Evolutionary conservation across 176 grass and related monocot genomes (phyloP).

Genomic region (Triticum dicoccoides): DNA sequence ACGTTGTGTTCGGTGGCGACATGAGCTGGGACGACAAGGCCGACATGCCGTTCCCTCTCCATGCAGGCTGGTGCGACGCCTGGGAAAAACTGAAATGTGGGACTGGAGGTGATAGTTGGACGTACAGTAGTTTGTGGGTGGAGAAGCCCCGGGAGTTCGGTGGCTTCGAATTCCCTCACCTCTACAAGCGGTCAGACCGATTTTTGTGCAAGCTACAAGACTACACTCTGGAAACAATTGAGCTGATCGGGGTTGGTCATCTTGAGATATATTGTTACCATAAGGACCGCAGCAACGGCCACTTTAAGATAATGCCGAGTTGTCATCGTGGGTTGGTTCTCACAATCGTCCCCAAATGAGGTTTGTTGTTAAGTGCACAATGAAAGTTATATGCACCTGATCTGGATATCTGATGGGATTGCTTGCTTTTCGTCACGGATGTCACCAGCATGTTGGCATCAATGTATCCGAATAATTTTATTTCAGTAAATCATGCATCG

Average conservation of each 20-base stretch:
- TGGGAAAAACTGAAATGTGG: neutral
- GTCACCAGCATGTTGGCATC: neutral
- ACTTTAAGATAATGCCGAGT: neutral
- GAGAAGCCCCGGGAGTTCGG: neutral
- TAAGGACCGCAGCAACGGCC: accelerated
- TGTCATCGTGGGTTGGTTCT: constrained; percentile 32
- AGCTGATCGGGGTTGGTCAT: neutral
- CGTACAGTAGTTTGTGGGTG: neutral
- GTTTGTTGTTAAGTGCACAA: too few species aligned
- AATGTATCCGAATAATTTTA: too few species aligned
- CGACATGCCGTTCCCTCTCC: constrained; percentile 22
- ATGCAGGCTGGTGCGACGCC: neutral
- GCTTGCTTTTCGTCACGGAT: neutral
- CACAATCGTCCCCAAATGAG: neutral
- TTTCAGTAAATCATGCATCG: too few species aligned
- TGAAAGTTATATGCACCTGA: neutral
- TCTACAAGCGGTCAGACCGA: neutral
- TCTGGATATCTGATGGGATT: neutral
- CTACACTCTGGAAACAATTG: constrained; percentile 7
- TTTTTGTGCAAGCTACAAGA: constrained; percentile 31
- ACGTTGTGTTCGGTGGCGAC: constrained; percentile 25
- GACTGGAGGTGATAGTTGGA: neutral
- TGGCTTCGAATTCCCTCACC: neutral
- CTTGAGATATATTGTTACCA: too few species aligned
- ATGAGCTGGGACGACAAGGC: neutral